A percentile compares a stretch with the other conserved stretches of the same genome.
Conservation (phyloP, 768 basidiomycete species). For the Gelatoporia subvermispora region DNA sequence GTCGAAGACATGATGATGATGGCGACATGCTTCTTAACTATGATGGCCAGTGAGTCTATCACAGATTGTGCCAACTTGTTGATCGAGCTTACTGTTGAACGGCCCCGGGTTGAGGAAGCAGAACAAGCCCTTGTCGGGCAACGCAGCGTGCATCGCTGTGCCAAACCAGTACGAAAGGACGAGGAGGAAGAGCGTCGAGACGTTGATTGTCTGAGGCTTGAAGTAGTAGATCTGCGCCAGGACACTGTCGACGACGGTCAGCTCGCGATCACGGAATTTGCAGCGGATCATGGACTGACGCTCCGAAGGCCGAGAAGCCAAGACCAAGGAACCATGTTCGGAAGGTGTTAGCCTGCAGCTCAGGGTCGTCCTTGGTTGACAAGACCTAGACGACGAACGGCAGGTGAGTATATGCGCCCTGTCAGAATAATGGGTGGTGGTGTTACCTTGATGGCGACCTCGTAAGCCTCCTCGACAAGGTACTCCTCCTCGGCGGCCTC, state of each 20-base stretch:
- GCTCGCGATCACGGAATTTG: neutral
- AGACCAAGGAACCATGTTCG: slow-evolving; percentile 51
- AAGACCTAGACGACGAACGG: slow-evolving; percentile 24
- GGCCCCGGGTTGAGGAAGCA: too few relatives aligned
- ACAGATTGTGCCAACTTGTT: neutral
- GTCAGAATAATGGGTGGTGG: too few relatives aligned
- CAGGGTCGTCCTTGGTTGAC: slow-evolving; percentile 31
- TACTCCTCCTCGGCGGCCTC: slow-evolving; percentile 30
- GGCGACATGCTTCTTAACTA: slow-evolving; percentile 13
- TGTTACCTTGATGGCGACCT: slow-evolving; percentile 38
- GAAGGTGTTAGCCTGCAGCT: slow-evolving; percentile 44
- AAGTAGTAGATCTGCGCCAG: slow-evolving; percentile 3
- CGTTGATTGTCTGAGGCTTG: slow-evolving; percentile 40
- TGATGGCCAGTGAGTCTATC: too few relatives aligned
- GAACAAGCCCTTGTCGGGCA: slow-evolving; percentile 18
- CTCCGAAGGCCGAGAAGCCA: slow-evolving; percentile 51
- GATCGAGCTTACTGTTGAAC: slow-evolving; percentile 18
- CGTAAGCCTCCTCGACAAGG: slow-evolving; percentile 29
- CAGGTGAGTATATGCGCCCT: too few relatives aligned
- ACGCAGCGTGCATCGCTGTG: slow-evolving; percentile 27
- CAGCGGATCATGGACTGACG: slow-evolving; percentile 27
- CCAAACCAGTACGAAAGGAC: slow-evolving; percentile 45
- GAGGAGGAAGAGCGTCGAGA: slow-evolving; percentile 41
- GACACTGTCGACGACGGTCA: neutral
- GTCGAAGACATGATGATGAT: slow-evolving; percentile 21